These are phyloP conservation scores for Neurospora sp. DNA, from an alignment of 495 filamentous ascomycete species.

Conservation along the genomic window DNA sequence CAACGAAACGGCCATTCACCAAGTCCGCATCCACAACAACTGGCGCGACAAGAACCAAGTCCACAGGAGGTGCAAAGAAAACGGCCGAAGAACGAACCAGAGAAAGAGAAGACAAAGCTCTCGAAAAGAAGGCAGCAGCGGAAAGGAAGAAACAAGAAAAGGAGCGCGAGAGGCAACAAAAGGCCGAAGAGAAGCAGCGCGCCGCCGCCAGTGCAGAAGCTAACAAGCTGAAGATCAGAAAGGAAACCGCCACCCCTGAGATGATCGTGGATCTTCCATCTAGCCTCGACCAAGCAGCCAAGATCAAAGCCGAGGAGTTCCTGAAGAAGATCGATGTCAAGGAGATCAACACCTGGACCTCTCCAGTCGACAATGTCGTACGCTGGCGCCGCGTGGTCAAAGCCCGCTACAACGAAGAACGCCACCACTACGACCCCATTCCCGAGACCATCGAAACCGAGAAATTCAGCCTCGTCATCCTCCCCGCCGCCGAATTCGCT, in stretches of 20 bases:
- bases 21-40: constrained; percentile 5
- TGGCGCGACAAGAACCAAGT: background rate
- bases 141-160: constrained; percentile 41
- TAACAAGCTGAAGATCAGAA: constrained; percentile 67
- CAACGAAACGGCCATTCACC: background rate
- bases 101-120: constrained; percentile 27
- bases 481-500: constrained; percentile 60
- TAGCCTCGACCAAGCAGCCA: constrained; percentile 43
- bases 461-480: constrained; percentile 54
- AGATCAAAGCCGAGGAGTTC: constrained; percentile 47
- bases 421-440: constrained; percentile 58
- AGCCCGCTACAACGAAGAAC: constrained; percentile 49
- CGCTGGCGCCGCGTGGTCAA: constrained; percentile 66
- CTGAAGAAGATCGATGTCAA: constrained; percentile 28
- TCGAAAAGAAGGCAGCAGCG: constrained; percentile 10
- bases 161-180: constrained; percentile 48
- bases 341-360: constrained; percentile 34
- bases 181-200: constrained; percentile 52
- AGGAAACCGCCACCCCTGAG: constrained; percentile 64
- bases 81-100: constrained; percentile 24
- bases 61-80: constrained; percentile 15
- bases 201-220: constrained; percentile 61
- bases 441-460: constrained; percentile 48
- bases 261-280: constrained; percentile 75
- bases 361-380: constrained; percentile 47